Base-by-base conservation (phyloP, 805 yeast species). In the Metschnikowia borealis region DNA sequence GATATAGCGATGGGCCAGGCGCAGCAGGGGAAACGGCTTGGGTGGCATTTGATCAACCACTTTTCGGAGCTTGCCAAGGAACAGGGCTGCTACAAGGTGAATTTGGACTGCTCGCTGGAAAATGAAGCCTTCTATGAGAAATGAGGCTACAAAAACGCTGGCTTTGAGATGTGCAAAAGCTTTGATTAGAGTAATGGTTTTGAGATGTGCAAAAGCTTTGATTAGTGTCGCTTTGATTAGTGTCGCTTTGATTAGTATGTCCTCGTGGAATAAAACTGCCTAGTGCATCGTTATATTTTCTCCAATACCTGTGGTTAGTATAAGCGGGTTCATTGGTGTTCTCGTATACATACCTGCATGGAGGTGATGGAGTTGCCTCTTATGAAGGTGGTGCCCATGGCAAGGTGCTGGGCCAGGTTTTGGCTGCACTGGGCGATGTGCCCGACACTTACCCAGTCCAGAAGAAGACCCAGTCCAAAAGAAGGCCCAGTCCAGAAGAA, bases 61-160 rank as follows among this genome's bases (percentile, higher is more conserved):
- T 73, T 92, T 62, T 78, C 84, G 3, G 69, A 73, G 21, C 62
- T 87, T 31, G 97, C 87, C 2, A 58, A 77, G 47, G 60, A 68
- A 2, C 62, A 60, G 13, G 94, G 92, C 5, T 89, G 95, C 62
- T 92, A 92, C 70, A 92, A 92, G 71, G 84, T 88, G 15, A 89
- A 91, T 38, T 73, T 92, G 60, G 97, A 92, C 70, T 92, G 98
- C 68, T 85, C 86, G 49, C 82, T 79, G n/a, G 79, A 82, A 52
- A 92, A 92, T 62, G 85, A 83, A 35, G 84, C 81, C 3, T 92
- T 92, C 66, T 92, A 92, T 66, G 87, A 88, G 59, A 91, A 89
- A 67, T 92, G 98, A 73, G 95, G 91, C 2, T 83, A 81, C 64
- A 64, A 65, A 14, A 71, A 77, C 49, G 85, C 80, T 21, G 94